Evolutionary conservation across 73 alveolate species (phyloP).

Genomic region (Paramecium biaurelia): DNA sequence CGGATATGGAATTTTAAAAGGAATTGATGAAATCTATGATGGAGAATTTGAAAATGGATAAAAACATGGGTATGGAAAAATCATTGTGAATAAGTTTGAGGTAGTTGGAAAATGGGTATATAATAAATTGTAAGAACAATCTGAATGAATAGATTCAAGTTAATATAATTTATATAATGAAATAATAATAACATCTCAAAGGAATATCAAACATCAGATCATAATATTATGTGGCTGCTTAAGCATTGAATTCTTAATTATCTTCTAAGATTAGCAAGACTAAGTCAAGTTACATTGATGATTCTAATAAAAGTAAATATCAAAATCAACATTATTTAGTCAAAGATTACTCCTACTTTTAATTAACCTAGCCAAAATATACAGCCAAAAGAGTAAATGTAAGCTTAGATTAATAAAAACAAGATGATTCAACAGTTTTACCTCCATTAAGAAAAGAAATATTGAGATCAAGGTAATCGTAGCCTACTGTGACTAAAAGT

Average conservation of each 20-base stretch:
- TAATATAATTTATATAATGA: background rate
- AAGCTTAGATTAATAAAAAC: background rate
- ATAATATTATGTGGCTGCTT: background rate
- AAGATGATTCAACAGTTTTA: background rate
- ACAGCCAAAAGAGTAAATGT: conserved; percentile 3
- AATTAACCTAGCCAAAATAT: background rate
- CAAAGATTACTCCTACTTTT: conserved; percentile 14
- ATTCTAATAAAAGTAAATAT: background rate
- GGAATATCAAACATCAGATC: conserved; percentile 21
- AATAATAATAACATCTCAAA: background rate
- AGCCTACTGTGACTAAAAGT: background rate
- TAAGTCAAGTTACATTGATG: background rate
- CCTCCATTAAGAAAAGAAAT: conserved; percentile 27
- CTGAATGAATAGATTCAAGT: background rate
- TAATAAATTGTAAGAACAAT: background rate
- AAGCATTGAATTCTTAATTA: background rate
- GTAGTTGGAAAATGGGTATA: background rate
- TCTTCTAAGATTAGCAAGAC: conserved; percentile 8
- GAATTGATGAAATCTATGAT: background rate
- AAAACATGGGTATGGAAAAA: background rate
- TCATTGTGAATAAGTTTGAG: background rate
- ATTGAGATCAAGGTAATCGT: conserved; percentile 20
- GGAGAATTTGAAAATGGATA: background rate
- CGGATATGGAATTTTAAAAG: background rate
- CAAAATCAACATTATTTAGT: background rate